Evolutionary conservation across 371 early-diverging fungal genomes (phyloP), one percentile per base, ranked within the genome.

Genomic region (Mucor velutinosus): DNA sequence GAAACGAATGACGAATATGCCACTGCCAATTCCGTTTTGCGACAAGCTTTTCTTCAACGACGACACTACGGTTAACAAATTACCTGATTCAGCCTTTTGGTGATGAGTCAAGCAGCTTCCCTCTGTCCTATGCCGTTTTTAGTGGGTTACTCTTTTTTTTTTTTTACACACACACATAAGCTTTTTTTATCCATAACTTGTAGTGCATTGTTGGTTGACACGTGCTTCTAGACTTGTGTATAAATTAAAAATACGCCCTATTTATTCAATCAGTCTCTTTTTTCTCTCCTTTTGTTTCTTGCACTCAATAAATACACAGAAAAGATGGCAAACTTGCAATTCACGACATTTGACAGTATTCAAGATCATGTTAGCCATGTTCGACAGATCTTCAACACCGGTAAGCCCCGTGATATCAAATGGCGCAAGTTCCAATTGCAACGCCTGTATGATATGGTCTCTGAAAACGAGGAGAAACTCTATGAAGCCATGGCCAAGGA

Each of bases 391-490:
- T 81, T 77, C 56, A 23, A 62, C 27, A 71, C 76, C 51, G 84
- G 84, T 72, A 70, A 62, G 53, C 82, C 92, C 35, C 74, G 78
- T 4, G 75, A 86, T 23, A 58, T 89, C 56, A 71, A 65, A 17
- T 90, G 78, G 77, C 88, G 96, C 66, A 89, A 88, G 59, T 71
- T 78, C 33, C 94, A 94, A 70, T 82, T 96, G 32, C 82, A 87
- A 37, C 84, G 79, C 27, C 69, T 95, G 4, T 87, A 89, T 72
- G 67, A 78, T 12, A 70, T 94, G 37, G 33, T 94, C 39, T 78
- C 81, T 29, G 90, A 94, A 32, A 89, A 95, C 74, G 82, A 88
- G 70, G 85, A 84, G 6, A 72, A 66, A 8, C 47, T 95, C 47
- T 61, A 66, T 39, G 86, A 86, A 1, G 93, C 93, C 27, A 61